Evolutionary conservation across 2,329 filamentous ascomycete species (phyloP).

Genomic region (Chaetomium globosum): DNA sequence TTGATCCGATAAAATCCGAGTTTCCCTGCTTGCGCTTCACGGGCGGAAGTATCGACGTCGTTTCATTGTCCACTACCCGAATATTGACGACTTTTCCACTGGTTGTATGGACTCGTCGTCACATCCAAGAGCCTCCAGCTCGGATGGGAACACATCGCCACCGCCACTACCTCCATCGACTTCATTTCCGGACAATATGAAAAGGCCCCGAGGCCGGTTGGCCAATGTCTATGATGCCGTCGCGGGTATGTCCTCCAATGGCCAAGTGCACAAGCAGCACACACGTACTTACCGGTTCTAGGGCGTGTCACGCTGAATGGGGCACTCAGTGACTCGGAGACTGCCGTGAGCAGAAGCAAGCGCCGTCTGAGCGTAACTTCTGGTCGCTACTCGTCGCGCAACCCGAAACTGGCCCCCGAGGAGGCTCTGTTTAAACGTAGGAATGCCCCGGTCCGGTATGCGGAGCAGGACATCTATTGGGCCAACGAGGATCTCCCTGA

Average conservation of each 20-base stretch:
- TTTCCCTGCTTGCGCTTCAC: background rate
- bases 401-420: constrained; percentile 61
- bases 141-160: constrained; percentile 27
- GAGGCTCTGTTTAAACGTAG: constrained; percentile 69
- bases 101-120: constrained; percentile 6
- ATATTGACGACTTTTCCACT: background rate
- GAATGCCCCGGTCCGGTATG: constrained; percentile 67
- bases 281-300: constrained; percentile 27
- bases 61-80: background rate
- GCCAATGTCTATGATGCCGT: constrained; percentile 73
- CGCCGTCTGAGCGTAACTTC: constrained; percentile 17
- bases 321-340: constrained; percentile 36
- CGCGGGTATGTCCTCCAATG: constrained; percentile 56
- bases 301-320: constrained; percentile 44
- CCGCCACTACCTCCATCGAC: background rate
- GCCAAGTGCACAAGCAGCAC: background rate
- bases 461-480: constrained; percentile 72
- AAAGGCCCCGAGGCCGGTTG: constrained; percentile 31
- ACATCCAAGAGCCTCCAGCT: background rate
- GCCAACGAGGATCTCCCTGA: constrained; percentile 61
- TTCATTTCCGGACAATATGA: background rate
- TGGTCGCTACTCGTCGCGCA: constrained; percentile 39
- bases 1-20: too few species aligned
- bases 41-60: background rate
- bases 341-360: constrained; percentile 10